Percentiles rank a stretch among this genome's conserved stretches.
phyloP scores from a whole-genome alignment of 1,284 basidiomycete species.

The Rhodotorula sp. region DNA sequence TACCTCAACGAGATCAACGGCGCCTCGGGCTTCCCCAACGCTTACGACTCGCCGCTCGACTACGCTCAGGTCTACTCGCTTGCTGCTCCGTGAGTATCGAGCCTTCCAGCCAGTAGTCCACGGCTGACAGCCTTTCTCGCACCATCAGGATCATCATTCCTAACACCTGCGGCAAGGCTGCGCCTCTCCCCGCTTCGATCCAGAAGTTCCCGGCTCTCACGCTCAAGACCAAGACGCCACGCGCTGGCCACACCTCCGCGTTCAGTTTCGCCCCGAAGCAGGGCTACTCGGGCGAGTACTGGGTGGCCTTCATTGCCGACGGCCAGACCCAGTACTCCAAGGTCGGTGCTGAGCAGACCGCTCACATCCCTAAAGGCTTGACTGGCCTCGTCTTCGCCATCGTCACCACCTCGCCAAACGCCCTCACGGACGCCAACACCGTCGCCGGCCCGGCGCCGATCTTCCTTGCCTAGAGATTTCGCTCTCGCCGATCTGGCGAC shows the following conservation, averaged over 20 bases:
- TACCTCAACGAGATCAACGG: constrained; percentile 49
- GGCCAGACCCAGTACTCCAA: constrained; percentile 45
- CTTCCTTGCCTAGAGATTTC: constrained; percentile 13
- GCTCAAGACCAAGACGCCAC: constrained; percentile 39
- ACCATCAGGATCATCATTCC: too few relatives aligned
- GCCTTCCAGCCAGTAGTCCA: too few relatives aligned
- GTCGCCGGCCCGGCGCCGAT: constrained; percentile 57
- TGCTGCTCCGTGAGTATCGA: constrained; percentile 32
- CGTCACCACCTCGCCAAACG: constrained; percentile 46
- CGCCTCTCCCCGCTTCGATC: constrained; percentile 37
- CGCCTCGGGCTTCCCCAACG: constrained; percentile 22
- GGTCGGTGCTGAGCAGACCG: constrained; percentile 21
- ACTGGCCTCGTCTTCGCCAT: constrained; percentile 31
- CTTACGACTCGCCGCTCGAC: constrained; percentile 42
- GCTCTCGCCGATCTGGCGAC: background rate
- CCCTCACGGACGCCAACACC: constrained; percentile 51
- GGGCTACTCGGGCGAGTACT: constrained; percentile 37
- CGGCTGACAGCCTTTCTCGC: too few relatives aligned
- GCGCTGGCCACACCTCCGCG: constrained; percentile 40
- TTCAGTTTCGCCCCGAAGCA: constrained; percentile 49
- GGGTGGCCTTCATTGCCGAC: constrained; percentile 53
- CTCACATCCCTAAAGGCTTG: background rate
- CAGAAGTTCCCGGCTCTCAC: constrained; percentile 54
- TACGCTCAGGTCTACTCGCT: constrained; percentile 46
- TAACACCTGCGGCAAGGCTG: background rate